Base-by-base conservation (phyloP, 208 protist species). In the Trypanosomatidae sp. region DNA sequence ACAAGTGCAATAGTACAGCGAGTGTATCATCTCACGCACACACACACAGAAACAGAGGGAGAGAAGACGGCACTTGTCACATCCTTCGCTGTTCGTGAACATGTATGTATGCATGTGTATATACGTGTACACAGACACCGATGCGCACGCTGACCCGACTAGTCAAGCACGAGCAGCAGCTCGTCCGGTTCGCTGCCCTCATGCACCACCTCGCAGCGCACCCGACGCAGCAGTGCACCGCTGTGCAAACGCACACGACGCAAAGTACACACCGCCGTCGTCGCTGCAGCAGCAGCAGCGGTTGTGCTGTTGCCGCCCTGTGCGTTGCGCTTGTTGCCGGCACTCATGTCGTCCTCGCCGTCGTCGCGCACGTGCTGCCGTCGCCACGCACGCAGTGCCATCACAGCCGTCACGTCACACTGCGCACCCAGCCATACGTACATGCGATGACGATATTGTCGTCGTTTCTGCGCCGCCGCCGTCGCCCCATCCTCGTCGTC, bases 161-260 rank as follows among this genome's bases (percentile, higher is more conserved):
- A 35, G n/a, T 35, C 30, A 24, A 75, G 20, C 4, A 61, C 39
- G 35, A 73, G 54, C 19, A 92, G 26, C 16, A 92, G 59, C 32
- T 82, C 76, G 39, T 80, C 68, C 7, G 83, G 83, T 43, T 92
- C 78, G 19, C 82, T 55, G 2, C 68, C 66, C 35, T 84, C 57
- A 27, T 62, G 43, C 2, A 83, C 76, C 4, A 85, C 50, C 39
- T 72, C 35, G 21, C 61, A 56, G n/a, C 48, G 25, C n/a, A 68
- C 68, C 13, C 43, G 28, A 5, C 22, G 33, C 28, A 87, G 24
- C 10, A 69, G 6, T 1, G 23, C 35, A 2, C 47, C 50, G 19
- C 21, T 33, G 19, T 11, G 32, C 23, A 55, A 23, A 4, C 33
- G 44, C 4, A 5, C 5, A 5, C 19, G 4, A 21, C 13, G 20